phyloP scores from a whole-genome alignment of 2,329 filamentous ascomycete genomes.

The Proliferodiscus dingleyae region DNA sequence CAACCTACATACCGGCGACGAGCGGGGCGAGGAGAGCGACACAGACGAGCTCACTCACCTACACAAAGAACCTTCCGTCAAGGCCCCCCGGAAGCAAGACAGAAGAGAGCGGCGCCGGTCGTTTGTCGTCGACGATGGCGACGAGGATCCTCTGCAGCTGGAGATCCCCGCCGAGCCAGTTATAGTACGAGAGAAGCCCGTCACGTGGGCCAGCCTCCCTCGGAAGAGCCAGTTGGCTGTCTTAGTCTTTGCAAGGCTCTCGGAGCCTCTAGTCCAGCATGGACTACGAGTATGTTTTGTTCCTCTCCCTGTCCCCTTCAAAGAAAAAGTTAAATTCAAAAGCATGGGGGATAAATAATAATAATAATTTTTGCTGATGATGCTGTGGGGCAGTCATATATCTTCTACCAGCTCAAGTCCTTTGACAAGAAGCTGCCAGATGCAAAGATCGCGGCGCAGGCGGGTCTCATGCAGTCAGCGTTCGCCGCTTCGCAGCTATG shows the following conservation, averaged over 20 bases:
- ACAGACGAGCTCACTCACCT: background rate
- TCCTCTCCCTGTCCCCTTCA: too few species aligned
- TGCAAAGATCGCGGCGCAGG: constrained; percentile 57
- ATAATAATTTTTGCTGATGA: too few species aligned
- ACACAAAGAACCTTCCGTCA: background rate
- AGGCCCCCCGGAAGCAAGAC: background rate
- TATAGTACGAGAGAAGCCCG: constrained; percentile 32
- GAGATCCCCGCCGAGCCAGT: constrained; percentile 15
- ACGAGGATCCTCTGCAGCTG: constrained; percentile 26
- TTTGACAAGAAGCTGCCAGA: constrained; percentile 39
- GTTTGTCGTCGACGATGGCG: constrained; percentile 22
- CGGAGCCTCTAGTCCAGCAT: constrained; percentile 78
- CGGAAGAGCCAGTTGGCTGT: constrained; percentile 74
- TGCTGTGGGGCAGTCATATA: constrained; percentile 56
- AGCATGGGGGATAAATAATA: too few species aligned
- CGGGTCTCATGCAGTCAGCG: constrained; percentile 61
- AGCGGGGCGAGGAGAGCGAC: background rate
- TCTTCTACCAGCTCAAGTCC: constrained; percentile 69
- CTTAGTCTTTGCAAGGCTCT: constrained; percentile 72
- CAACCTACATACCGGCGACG: background rate
- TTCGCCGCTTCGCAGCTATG: constrained; percentile 65
- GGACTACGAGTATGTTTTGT: constrained; percentile 38
- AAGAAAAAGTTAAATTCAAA: too few species aligned
- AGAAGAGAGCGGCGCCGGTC: constrained; percentile 5
- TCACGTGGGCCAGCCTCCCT: constrained; percentile 72